These are phyloP conservation scores for Saccharomyces cerevisiae DNA, from an alignment of 805 yeast species.

Conservation along the genomic window DNA sequence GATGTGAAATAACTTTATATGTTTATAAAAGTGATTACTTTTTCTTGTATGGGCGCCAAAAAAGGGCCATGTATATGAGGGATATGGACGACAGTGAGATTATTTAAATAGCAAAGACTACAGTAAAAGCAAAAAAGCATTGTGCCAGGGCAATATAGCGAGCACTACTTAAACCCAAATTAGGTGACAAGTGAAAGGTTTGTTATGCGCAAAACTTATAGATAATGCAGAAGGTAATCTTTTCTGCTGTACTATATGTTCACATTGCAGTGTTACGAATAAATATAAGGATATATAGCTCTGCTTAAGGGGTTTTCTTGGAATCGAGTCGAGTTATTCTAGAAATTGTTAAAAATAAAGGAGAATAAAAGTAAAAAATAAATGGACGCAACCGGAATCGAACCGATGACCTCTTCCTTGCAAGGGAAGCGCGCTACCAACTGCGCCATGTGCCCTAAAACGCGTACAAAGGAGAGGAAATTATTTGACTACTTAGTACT, in stretches of 20 bases:
- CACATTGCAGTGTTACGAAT: too few species aligned
- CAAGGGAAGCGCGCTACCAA: conserved; percentile 76
- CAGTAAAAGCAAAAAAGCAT: background rate
- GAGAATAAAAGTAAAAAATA: conserved; percentile 1
- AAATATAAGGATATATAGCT: background rate
- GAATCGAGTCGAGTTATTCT: background rate
- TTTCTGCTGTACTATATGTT: background rate
- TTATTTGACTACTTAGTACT: too few species aligned
- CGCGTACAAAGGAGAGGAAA: too few species aligned
- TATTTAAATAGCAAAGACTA: background rate
- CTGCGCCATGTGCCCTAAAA: conserved; percentile 53
- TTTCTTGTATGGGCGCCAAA: conserved; percentile 1
- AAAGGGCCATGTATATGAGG: background rate
- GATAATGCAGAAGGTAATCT: background rate
- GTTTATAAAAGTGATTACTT: background rate
- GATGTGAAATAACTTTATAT: background rate
- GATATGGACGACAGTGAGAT: background rate
- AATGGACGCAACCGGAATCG: conserved; percentile 68
- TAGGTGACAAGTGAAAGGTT: too few species aligned
- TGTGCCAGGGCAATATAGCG: background rate
- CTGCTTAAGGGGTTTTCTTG: background rate
- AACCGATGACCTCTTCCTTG: conserved; percentile 71
- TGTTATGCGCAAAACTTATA: background rate
- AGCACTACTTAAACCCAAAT: background rate
- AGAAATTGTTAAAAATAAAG: background rate